These are phyloP conservation scores for Glaciozyma martinii DNA, from an alignment of 768 basidiomycete species.

Conservation along the genomic window DNA sequence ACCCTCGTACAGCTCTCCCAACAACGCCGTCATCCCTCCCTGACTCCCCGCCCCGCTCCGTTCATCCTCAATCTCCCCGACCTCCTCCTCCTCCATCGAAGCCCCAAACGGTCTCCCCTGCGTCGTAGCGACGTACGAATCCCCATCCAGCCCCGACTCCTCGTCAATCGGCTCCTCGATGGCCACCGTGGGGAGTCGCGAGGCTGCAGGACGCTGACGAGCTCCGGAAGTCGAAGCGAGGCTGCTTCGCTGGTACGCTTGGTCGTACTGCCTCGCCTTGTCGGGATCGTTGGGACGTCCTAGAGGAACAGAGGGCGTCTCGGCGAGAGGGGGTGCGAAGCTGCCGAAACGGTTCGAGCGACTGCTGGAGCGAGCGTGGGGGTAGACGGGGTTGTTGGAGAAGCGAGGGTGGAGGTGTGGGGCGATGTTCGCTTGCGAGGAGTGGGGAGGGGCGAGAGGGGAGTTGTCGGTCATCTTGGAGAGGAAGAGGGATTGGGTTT, in stretches of 20 bases:
- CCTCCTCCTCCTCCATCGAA: not conserved
- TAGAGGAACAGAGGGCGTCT: not conserved
- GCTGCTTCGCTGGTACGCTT: slow-evolving; percentile 15
- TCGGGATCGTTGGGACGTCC: slow-evolving; percentile 1
- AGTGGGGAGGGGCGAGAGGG: not conserved
- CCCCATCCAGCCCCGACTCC: slow-evolving; percentile 19
- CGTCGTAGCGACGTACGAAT: slow-evolving; percentile 19
- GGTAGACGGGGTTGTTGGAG: not conserved
- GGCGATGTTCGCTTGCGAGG: not conserved
- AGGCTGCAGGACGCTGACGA: not conserved
- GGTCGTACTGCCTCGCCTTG: slow-evolving; percentile 25
- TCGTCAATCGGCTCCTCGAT: slow-evolving; percentile 4
- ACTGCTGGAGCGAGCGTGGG: not conserved
- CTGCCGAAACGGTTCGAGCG: not conserved
- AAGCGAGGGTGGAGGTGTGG: not conserved
- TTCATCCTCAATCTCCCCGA: not conserved
- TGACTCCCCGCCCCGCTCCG: not conserved
- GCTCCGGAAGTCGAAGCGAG: not conserved
- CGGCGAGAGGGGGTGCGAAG: not conserved
- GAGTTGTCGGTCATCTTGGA: slow-evolving; percentile 52
- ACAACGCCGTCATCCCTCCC: not conserved
- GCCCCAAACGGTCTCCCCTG: slow-evolving; percentile 18
- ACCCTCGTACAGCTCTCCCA: not conserved
- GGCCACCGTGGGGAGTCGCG: not conserved
- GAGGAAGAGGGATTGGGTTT: slow-evolving; percentile 80